These are phyloP conservation scores for Tilletia indica DNA, from an alignment of 1,284 basidiomycete species.

Conservation along the genomic window DNA sequence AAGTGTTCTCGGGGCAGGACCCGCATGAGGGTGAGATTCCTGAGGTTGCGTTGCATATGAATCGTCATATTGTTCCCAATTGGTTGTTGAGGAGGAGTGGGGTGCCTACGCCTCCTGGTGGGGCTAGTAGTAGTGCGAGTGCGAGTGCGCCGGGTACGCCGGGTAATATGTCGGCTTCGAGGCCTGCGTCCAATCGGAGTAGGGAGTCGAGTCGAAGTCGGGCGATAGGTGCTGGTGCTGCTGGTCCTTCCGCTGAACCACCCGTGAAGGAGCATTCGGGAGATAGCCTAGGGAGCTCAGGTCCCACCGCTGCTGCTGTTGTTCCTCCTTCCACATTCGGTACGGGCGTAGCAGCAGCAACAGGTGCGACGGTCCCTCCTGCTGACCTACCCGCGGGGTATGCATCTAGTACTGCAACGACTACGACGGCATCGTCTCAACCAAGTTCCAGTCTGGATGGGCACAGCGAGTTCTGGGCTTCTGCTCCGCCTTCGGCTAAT, in stretches of 20 bases:
- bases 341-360: neutral
- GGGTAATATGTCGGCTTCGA: neutral
- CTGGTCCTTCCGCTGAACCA: neutral
- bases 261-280: constrained; percentile 2
- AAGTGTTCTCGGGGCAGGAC: constrained; percentile 51
- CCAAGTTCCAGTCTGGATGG: constrained; percentile 11
- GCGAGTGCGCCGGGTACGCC: constrained; percentile 7
- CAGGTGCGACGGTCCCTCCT: neutral
- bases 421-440: constrained; percentile 6
- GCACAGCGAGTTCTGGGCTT: constrained; percentile 8
- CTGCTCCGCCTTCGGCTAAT: neutral
- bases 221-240: neutral
- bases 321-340: neutral
- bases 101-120: neutral
- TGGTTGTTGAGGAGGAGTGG: constrained; percentile 66
- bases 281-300: neutral
- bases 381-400: neutral
- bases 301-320: neutral
- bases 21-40: constrained; percentile 56
- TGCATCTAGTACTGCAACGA: constrained; percentile 4
- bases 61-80: constrained; percentile 91
- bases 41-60: constrained; percentile 83
- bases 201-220: constrained; percentile 20
- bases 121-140: neutral
- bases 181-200: constrained; percentile 22